Percentiles rank a stretch among this genome's conserved stretches.
Conservation (phyloP, 805 yeast species). For the Wickerhamomyces queroliae region DNA sequence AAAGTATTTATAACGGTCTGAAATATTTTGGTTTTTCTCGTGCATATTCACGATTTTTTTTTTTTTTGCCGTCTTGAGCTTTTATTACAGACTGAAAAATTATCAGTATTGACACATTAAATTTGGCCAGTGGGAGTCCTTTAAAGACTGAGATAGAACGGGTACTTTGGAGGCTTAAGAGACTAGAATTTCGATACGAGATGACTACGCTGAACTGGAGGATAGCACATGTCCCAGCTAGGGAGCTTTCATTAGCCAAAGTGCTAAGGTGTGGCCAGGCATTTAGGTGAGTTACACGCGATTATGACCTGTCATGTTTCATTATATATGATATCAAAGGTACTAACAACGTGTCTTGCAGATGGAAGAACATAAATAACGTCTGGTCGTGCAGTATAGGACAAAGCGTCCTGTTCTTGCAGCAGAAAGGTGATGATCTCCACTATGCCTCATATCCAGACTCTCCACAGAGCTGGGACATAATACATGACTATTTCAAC, state of each 20-base stretch:
- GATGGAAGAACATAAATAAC: conserved; percentile 63
- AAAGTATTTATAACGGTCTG: no score
- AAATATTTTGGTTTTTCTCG: no score
- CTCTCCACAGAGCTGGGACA: conserved; percentile 29
- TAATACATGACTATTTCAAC: conserved; percentile 67
- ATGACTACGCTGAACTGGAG: conserved; percentile 14
- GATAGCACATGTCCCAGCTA: conserved; percentile 8
- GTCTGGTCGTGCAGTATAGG: conserved; percentile 62
- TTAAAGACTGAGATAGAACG: no score
- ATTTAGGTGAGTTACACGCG: conserved; percentile 33
- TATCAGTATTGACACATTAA: no score
- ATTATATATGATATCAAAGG: no score
- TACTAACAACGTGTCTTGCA: conserved; percentile 4
- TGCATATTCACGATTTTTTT: no score
- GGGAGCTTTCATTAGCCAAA: conserved; percentile 54
- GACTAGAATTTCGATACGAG: neutral
- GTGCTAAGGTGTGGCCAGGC: conserved; percentile 85
- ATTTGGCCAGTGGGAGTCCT: no score
- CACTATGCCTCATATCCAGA: conserved; percentile 44
- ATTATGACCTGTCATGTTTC: no score
- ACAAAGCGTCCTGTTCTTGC: conserved; percentile 57
- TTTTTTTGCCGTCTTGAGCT: no score
- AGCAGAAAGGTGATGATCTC: conserved; percentile 47
- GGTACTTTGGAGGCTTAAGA: neutral
- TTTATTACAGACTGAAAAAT: no score